Conservation (phyloP, 495 filamentous ascomycete species). For the Neurospora sp. region DNA sequence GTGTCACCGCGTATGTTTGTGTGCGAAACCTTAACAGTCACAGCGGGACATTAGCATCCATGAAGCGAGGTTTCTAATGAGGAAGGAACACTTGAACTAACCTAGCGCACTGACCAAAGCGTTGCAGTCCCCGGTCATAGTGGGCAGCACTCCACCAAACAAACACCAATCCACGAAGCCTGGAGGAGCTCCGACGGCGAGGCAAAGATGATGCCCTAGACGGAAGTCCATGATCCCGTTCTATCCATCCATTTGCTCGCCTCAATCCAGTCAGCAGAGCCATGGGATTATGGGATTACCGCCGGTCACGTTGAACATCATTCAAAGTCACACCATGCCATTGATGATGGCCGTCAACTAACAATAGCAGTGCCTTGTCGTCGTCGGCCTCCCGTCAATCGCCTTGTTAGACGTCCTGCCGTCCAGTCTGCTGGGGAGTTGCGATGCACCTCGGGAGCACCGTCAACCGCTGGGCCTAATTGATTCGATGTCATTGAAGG, state of each 20-base stretch:
- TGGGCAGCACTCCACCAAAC: not conserved
- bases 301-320: not conserved
- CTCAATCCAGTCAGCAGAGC: not conserved
- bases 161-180: not conserved
- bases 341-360: not conserved
- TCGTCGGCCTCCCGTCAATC: not conserved
- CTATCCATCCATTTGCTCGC: not conserved
- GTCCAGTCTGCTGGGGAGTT: not conserved
- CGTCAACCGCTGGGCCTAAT: not conserved
- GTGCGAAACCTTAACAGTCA: not conserved
- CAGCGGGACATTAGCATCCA: not conserved
- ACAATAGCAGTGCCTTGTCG: not conserved
- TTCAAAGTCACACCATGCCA: not conserved
- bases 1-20: not conserved
- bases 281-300: not conserved
- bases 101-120: not conserved
- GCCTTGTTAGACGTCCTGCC: not conserved
- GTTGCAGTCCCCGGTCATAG: not conserved
- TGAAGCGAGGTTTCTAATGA: not conserved
- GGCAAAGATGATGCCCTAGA: not conserved
- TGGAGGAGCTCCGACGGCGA: not conserved
- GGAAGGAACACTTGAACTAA: not conserved
- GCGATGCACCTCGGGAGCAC: not conserved
- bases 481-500: not conserved
- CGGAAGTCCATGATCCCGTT: not conserved